These are phyloP conservation scores for Naganishia sp. DNA, from an alignment of 1,284 basidiomycete species.

Conservation along the genomic window DNA sequence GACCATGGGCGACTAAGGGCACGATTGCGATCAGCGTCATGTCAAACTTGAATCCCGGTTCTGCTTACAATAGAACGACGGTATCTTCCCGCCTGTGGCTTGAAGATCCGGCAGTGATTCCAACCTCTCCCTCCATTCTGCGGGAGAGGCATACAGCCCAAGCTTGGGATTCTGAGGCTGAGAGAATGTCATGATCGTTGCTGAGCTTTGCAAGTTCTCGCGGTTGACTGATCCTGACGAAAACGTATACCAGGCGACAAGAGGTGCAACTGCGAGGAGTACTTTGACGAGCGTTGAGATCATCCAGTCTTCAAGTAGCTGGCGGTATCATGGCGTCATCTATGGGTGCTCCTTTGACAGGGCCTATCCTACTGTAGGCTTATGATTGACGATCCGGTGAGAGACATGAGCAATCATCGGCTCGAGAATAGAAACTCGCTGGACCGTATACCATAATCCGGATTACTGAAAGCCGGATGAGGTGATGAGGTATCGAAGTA, in stretches of 20 bases:
- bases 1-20: conserved; percentile 16
- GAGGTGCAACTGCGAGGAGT: neutral
- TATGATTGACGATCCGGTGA: neutral
- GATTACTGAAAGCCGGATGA: neutral
- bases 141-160: conserved; percentile 12
- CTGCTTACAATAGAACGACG: conserved; percentile 22
- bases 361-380: too few relatives aligned
- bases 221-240: neutral
- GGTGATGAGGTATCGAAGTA: too few relatives aligned
- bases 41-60: neutral
- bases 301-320: conserved; percentile 4
- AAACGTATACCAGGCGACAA: neutral
- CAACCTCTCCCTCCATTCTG: conserved; percentile 23
- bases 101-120: conserved; percentile 9
- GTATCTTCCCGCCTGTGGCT: conserved; percentile 19
- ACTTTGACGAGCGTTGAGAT: conserved; percentile 9
- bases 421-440: too few relatives aligned
- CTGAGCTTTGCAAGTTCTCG: neutral
- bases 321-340: too few relatives aligned
- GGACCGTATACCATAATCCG: neutral
- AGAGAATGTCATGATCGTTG: neutral
- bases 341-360: too few relatives aligned
- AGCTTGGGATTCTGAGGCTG: conserved; percentile 22
- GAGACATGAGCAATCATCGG: conserved; percentile 9
- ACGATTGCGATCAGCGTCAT: too few relatives aligned